Conservation (phyloP, 2,329 filamentous ascomycete species). For the Penicillium palitans region DNA sequence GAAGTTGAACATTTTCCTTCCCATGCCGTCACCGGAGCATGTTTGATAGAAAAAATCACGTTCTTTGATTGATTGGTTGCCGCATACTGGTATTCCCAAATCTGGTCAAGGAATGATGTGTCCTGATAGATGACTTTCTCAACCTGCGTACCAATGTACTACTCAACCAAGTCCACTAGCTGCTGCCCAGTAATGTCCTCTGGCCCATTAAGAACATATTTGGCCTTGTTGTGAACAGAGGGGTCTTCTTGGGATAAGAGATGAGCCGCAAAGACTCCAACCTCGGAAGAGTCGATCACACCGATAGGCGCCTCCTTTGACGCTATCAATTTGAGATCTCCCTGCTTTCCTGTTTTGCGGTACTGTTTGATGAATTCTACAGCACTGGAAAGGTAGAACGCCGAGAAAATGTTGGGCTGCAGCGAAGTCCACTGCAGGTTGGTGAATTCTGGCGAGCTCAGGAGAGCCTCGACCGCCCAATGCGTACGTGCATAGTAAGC, state of each 20-base stretch:
- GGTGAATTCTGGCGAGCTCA: constrained; percentile 39
- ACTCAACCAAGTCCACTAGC: constrained; percentile 39
- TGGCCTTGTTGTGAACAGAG: constrained; percentile 33
- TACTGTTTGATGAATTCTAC: constrained; percentile 37
- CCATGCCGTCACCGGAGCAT: constrained; percentile 30
- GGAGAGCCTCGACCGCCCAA: constrained; percentile 45
- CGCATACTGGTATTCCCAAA: constrained; percentile 15
- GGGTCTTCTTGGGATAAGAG: constrained; percentile 36
- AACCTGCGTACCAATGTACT: constrained; percentile 31
- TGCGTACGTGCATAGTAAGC: constrained; percentile 43
- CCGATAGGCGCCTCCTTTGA: constrained; percentile 34
- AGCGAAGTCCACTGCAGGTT: constrained; percentile 43
- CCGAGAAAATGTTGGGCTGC: constrained; percentile 39
- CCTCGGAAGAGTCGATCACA: constrained; percentile 16
- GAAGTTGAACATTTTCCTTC: constrained; percentile 32
- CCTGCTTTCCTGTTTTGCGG: constrained; percentile 36
- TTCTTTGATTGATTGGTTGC: constrained; percentile 23
- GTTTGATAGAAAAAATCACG: constrained; percentile 32
- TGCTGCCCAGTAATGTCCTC: constrained; percentile 42
- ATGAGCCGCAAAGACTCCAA: constrained; percentile 40
- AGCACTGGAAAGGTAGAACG: constrained; percentile 25
- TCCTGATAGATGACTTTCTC: constrained; percentile 36
- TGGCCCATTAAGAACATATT: constrained; percentile 45
- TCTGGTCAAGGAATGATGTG: constrained; percentile 30
- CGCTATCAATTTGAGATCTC: constrained; percentile 30